Conservation (phyloP, 176 grass and related monocot species). For the Microstegium vimineum region DNA sequence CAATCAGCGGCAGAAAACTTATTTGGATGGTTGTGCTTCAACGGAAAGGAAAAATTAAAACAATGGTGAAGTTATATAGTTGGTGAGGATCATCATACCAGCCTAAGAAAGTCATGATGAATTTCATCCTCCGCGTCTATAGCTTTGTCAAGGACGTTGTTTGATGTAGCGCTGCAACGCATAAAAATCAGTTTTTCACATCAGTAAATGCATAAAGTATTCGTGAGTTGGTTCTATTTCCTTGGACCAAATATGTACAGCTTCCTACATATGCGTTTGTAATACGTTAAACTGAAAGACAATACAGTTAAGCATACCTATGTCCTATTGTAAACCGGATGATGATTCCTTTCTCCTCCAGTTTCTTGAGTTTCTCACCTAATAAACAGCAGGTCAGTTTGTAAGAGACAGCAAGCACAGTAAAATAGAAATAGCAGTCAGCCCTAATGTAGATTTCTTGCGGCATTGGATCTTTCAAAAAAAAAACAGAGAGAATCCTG, state of each 20-base stretch:
- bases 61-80: not conserved
- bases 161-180: slow-evolving; percentile 63
- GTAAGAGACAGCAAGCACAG: not conserved
- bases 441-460: not conserved
- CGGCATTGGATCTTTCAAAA: not conserved
- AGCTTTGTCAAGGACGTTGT: slow-evolving; percentile 78
- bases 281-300: not conserved
- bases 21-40: slow-evolving; percentile 1
- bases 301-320: slow-evolving; percentile 50
- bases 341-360: slow-evolving; percentile 84
- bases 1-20: not conserved
- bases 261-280: not conserved
- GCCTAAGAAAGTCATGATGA: slow-evolving; percentile 84
- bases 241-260: slow-evolving; percentile 1
- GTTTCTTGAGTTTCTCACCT: slow-evolving; percentile 80
- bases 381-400: slow-evolving; percentile 27
- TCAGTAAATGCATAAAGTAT: not conserved
- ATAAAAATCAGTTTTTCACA: slow-evolving; percentile 16
- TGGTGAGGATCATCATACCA: slow-evolving; percentile 45
- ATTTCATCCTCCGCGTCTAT: slow-evolving; percentile 74
- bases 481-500: not conserved
- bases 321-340: slow-evolving; percentile 89
- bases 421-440: slow-evolving; percentile 5
- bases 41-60: not conserved
- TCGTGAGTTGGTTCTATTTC: no score